Base-by-base conservation (phyloP, 2,329 filamentous ascomycete species). In the Leptographium radiaticola region DNA sequence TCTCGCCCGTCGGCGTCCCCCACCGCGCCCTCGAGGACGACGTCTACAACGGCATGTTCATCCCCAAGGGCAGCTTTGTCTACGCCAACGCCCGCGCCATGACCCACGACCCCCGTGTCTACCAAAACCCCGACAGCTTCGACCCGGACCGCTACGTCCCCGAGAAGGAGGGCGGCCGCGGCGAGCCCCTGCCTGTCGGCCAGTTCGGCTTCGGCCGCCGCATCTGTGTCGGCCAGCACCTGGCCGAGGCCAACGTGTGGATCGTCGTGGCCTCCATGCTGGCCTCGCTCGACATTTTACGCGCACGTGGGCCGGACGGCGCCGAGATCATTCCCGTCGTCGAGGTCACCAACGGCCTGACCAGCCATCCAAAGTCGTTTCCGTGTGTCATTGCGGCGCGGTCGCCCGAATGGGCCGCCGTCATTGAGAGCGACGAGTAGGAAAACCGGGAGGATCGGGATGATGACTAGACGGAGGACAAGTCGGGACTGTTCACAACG, bases 201-300 rank as follows among this genome's bases (percentile, higher is more conserved):
- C 66, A 70, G 20, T 80, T 81, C 58, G 78, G 77, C 2, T 79
- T 76, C 59, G 77, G 77, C 0, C 68, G 76, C 2, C 66, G 77
- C 4, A 71, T 75, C 0, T 74, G 71, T 42, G 71, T 70, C 49
- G 70, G 70, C 5, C 58, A 69, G 2, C 68, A 70, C 20, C 66
- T 72, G 18, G 70, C 70, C 0, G 69, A 72, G 52, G 66, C 70
- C 56, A 67, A 69, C 40, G 61, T 72, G 12, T 70, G 67, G 57
- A 64, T 72, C 4, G 60, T 67, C 38, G 66, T 70, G 58, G 69
- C 69, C 31, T 64, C 67, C 20, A 58, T 71, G 53, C 65, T 66
- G 0, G 71, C 68, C 66, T 64, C 62, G 0, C 66, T 70, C 30
- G 44, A 65, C 39, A 56, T 71, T 10, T 54, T 48, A 15, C 64